Conservation (phyloP, 805 yeast species). For the Sugiyamaella valdiviana region DNA sequence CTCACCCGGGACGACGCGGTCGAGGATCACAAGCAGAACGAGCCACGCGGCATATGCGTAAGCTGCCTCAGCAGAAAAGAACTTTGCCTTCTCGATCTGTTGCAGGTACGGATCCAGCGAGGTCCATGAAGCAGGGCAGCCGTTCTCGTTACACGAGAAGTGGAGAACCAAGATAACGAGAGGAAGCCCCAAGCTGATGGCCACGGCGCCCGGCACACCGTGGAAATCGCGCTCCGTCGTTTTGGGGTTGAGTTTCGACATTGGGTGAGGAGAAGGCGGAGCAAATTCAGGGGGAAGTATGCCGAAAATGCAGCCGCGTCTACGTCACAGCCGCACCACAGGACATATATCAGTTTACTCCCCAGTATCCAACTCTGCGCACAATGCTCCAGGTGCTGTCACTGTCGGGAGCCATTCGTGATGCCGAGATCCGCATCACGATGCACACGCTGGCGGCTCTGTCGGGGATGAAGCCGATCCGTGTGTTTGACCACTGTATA, state of each 20-base stretch:
- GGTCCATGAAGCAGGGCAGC: constrained; percentile 28
- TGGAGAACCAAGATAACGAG: constrained; percentile 52
- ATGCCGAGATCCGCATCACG: constrained; percentile 27
- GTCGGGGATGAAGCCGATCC: constrained; percentile 33
- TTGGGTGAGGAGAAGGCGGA: not conserved
- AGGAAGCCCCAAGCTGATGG: constrained; percentile 64
- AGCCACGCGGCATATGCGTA: constrained; percentile 69
- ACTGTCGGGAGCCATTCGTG: constrained; percentile 28
- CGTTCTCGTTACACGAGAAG: constrained; percentile 51
- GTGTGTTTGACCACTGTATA: constrained; percentile 24
- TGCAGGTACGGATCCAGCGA: constrained; percentile 15
- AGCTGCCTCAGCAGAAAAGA: constrained; percentile 43
- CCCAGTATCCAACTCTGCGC: not conserved
- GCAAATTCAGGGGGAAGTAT: not conserved
- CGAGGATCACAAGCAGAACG: constrained; percentile 54
- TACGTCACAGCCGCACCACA: not conserved
- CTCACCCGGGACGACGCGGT: constrained; percentile 60
- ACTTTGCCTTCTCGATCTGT: constrained; percentile 15
- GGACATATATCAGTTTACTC: not conserved
- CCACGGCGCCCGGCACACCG: constrained; percentile 69
- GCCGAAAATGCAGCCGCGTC: not conserved
- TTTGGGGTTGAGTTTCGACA: constrained; percentile 48
- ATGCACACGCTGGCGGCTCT: constrained; percentile 31
- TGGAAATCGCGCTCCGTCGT: constrained; percentile 70
- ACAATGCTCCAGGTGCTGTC: constrained; percentile 34